phyloP scores from a whole-genome alignment of 1,284 basidiomycete species.

The Ganoderma sinense region DNA sequence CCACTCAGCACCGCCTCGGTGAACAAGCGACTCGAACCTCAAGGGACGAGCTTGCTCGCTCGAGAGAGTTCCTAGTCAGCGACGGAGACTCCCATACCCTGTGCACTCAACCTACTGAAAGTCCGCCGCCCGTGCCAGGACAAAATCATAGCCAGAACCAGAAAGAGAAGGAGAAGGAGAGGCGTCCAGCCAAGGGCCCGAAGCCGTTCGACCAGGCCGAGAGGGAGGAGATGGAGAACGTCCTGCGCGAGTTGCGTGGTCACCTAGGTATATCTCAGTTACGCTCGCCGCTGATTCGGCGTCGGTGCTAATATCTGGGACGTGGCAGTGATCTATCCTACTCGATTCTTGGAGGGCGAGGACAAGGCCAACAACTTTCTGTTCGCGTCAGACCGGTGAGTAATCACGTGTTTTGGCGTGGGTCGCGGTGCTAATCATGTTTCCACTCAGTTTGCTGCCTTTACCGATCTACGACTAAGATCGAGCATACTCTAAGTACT shows the following conservation, averaged over 20 bases:
- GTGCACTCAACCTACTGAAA: conserved; percentile 22
- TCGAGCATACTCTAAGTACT: conserved; percentile 5
- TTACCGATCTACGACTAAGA: conserved; percentile 33
- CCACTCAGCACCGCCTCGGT: conserved; percentile 30
- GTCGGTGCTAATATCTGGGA: not conserved
- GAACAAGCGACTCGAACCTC: conserved; percentile 28
- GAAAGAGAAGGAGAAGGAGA: conserved; percentile 44
- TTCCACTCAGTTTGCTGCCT: conserved; percentile 25
- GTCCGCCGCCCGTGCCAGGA: conserved; percentile 16
- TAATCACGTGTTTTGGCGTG: not conserved
- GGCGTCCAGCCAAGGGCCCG: conserved; percentile 54
- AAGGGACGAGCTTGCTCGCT: conserved; percentile 32
- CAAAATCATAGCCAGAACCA: conserved; percentile 41
- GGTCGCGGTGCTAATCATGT: too few species aligned
- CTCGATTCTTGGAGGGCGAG: conserved; percentile 86
- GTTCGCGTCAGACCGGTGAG: conserved; percentile 85
- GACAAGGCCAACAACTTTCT: conserved; percentile 90
- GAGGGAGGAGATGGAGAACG: conserved; percentile 86
- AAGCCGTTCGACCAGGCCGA: conserved; percentile 86
- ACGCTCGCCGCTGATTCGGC: not conserved
- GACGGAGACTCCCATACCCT: conserved; percentile 25
- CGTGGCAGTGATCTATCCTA: conserved; percentile 77
- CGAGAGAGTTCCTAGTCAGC: conserved; percentile 28
- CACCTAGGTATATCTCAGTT: conserved; percentile 70
- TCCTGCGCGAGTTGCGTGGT: conserved; percentile 80